A percentile compares a stretch with the other conserved stretches of the same genome.
These are phyloP conservation scores for Stylosanthes scabra DNA, from an alignment of 331 rosid species.

Conservation along the genomic window DNA sequence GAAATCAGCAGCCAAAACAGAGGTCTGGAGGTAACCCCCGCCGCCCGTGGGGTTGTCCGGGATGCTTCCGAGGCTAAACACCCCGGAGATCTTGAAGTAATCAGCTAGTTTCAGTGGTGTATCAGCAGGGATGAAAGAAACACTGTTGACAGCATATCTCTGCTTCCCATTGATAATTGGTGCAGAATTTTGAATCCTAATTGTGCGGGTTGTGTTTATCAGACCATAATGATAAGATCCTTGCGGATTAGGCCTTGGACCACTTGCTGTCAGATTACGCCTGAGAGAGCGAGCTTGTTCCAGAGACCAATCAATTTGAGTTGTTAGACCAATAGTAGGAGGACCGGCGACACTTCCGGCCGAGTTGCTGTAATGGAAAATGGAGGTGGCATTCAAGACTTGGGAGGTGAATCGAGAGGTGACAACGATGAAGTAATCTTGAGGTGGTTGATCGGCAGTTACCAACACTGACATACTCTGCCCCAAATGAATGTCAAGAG, in stretches of 20 bases:
- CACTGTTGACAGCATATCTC: slow-evolving; percentile 76
- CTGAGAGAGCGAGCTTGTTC: slow-evolving; percentile 83
- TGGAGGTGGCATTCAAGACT: slow-evolving; percentile 59
- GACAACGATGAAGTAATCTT: slow-evolving; percentile 71
- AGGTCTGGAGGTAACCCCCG: slow-evolving; percentile 71
- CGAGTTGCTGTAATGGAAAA: slow-evolving; percentile 75
- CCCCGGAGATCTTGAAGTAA: slow-evolving; percentile 73
- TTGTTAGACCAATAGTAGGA: slow-evolving; percentile 81
- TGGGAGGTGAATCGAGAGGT: slow-evolving; percentile 72
- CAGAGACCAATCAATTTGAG: slow-evolving; percentile 80
- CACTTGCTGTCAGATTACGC: slow-evolving; percentile 79
- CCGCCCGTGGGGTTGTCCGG: slow-evolving; percentile 67
- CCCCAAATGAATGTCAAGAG: slow-evolving; percentile 90
- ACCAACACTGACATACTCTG: slow-evolving; percentile 86
- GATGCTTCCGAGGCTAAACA: slow-evolving; percentile 68
- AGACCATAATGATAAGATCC: slow-evolving; percentile 91
- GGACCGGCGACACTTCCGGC: slow-evolving; percentile 67
- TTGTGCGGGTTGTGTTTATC: slow-evolving; percentile 71
- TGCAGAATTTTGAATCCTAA: slow-evolving; percentile 70
- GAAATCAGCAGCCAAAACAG: slow-evolving; percentile 77
- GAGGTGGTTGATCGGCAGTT: slow-evolving; percentile 75
- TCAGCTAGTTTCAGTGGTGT: slow-evolving; percentile 89
- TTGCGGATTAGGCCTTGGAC: slow-evolving; percentile 94
- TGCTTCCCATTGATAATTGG: slow-evolving; percentile 76
- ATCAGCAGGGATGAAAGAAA: slow-evolving; percentile 73